Base-by-base conservation (phyloP, 164 flowering plant genomes). In the Warburgia ugandensis region DNA sequence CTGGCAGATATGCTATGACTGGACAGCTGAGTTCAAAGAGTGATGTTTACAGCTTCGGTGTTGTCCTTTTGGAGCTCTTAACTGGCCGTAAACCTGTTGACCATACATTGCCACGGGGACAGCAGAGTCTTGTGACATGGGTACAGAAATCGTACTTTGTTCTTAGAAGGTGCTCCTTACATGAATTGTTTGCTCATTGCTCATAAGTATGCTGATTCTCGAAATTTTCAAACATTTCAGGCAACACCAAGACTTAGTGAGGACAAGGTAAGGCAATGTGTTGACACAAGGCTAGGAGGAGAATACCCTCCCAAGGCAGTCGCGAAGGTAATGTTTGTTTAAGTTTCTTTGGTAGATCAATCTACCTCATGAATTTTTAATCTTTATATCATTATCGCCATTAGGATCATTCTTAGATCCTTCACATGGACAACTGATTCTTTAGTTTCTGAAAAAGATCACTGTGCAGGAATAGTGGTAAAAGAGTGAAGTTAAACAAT, bases 111-210 rank as follows among this genome's bases (percentile, higher is more conserved):
- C 96, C 96, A 14, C 75, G 92, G 28, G 92, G 92, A 32, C 96
- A 84, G 63, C 96, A 86, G 69, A 81, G 89, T 64, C 92, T 86
- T 56, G 86, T 86, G 56, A 81, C 96, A 57, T 84, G 96, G 96
- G 96, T 86, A 78, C 28, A 21, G 16, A 45, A 13, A 2, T 48
- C 12, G 11, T 8, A 5, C n/a, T 49, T 49, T 5, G 2, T 6
- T 22, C 33, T 32, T 29, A 11, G 31, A 13, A 35, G 29, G 0
- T 20, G 25, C n/a, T n/a, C n/a, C n/a, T n/a, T 19, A 1, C 9
- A 45, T 25, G 29, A n/a, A 4, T 11, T 8, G 35, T 29, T 37
- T 22, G n/a, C n/a, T 8, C 44, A 39, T 44, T 54, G 10, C 53
- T 5, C 11, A 45, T 48, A 14, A n/a, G n/a, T n/a, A n/a, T n/a